Conservation (phyloP, 2,329 filamentous ascomycete genomes). For the Arthrobotrys sphaeroides region DNA sequence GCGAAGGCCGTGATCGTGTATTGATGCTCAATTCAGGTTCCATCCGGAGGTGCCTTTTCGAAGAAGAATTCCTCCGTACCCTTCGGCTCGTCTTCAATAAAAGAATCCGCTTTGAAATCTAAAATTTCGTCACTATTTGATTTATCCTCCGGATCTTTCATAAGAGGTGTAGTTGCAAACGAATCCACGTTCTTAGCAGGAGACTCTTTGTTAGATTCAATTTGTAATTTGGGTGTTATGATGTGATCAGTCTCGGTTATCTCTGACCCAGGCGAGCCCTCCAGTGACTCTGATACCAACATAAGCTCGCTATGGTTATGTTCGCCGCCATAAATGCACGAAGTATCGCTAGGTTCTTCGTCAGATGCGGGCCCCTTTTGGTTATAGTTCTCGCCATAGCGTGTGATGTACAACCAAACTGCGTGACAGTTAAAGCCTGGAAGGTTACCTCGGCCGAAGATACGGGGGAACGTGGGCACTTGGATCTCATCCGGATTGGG, state of each 20-base stretch:
- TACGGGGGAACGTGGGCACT: slow-evolving; percentile 1
- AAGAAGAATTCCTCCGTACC: background rate
- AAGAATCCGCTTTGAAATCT: background rate
- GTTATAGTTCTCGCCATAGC: slow-evolving; percentile 36
- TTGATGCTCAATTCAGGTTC: background rate
- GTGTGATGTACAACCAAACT: slow-evolving; percentile 30
- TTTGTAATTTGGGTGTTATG: slow-evolving; percentile 17
- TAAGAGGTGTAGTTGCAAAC: background rate
- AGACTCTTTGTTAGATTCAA: background rate
- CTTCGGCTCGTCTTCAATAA: background rate
- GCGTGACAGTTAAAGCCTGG: slow-evolving; percentile 25
- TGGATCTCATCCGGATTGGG: background rate
- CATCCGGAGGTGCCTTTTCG: background rate
- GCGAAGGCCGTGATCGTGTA: no score
- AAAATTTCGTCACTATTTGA: background rate
- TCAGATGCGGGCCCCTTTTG: background rate
- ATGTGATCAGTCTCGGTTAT: slow-evolving; percentile 23
- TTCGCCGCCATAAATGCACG: background rate
- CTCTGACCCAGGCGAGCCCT: slow-evolving; percentile 9
- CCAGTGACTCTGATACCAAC: slow-evolving; percentile 2
- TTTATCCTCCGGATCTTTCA: background rate
- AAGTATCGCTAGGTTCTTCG: background rate
- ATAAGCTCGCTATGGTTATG: background rate
- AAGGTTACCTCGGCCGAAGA: slow-evolving; percentile 10
- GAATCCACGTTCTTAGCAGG: background rate